A percentile compares a stretch with the other conserved stretches of the same genome.
Conservation (phyloP, 306 rosid species). For the Malus asiatica region DNA sequence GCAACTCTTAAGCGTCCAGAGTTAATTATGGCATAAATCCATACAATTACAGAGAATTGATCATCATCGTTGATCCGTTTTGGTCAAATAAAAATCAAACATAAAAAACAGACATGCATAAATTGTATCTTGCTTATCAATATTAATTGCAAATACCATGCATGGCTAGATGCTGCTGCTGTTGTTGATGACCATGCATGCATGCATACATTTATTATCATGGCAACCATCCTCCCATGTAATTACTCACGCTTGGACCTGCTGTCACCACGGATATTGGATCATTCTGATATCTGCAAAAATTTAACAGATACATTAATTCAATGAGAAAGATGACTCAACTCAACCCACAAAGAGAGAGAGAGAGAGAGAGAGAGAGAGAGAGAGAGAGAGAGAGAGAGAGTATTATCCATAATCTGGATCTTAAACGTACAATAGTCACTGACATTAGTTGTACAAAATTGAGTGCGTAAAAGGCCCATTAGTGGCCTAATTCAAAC, state of each 20-base stretch:
- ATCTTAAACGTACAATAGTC: not conserved
- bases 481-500: no score
- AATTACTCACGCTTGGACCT: constrained; percentile 87
- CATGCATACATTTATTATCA: constrained; percentile 12
- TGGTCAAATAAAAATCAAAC: not conserved
- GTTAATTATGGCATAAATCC: constrained; percentile 4
- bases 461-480: no score
- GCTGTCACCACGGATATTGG: constrained; percentile 68
- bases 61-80: not conserved
- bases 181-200: not conserved
- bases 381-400: not conserved
- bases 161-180: not conserved
- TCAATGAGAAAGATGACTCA: not conserved
- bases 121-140: not conserved
- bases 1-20: not conserved
- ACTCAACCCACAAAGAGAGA: not conserved
- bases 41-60: not conserved
- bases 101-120: not conserved
- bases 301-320: not conserved
- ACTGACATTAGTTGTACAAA: not conserved
- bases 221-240: constrained; percentile 88
- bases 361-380: not conserved
- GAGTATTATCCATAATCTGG: not conserved
- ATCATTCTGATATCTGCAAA: constrained; percentile 64
- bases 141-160: not conserved